Percentiles rank a stretch among this genome's conserved stretches.
These are phyloP conservation scores for Clavispora carvajalis DNA, from an alignment of 805 yeast genomes.

Conservation along the genomic window DNA sequence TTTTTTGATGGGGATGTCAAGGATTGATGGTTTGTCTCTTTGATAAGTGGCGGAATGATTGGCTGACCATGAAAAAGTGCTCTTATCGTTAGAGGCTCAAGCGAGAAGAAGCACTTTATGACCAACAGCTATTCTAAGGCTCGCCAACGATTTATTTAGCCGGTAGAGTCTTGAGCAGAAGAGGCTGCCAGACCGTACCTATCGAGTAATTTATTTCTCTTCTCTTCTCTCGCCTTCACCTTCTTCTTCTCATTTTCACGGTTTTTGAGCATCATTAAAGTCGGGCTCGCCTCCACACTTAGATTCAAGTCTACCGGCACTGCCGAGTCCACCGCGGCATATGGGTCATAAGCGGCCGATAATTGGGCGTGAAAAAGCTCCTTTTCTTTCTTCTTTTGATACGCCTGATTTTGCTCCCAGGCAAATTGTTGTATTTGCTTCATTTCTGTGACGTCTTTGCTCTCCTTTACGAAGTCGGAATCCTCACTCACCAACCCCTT, in stretches of 20 bases:
- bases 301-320: slow-evolving; percentile 21
- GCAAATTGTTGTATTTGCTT: slow-evolving; percentile 46
- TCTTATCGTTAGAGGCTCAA: too few species aligned
- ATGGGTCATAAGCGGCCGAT: slow-evolving; percentile 8
- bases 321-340: slow-evolving; percentile 5
- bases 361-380: slow-evolving; percentile 9
- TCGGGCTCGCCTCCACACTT: slow-evolving; percentile 35
- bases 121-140: too few species aligned
- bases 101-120: too few species aligned
- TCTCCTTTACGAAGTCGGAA: slow-evolving; percentile 28
- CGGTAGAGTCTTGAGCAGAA: too few species aligned
- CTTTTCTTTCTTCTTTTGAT: slow-evolving; percentile 9
- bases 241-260: slow-evolving; percentile 18
- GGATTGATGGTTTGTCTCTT: too few species aligned
- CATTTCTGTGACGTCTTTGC: slow-evolving; percentile 49
- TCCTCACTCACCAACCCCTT: slow-evolving; percentile 16
- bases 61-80: too few species aligned
- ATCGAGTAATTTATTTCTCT: slow-evolving; percentile 8
- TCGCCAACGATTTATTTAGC: too few species aligned
- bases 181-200: slow-evolving; percentile 7
- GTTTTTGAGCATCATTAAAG: slow-evolving; percentile 26
- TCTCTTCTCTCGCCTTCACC: slow-evolving; percentile 8
- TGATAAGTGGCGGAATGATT: too few species aligned
- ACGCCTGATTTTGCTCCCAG: slow-evolving; percentile 29
- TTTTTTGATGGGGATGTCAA: too few species aligned